Conservation (phyloP, 2,329 filamentous ascomycete genomes). For the Colletotrichum liaoningense region DNA sequence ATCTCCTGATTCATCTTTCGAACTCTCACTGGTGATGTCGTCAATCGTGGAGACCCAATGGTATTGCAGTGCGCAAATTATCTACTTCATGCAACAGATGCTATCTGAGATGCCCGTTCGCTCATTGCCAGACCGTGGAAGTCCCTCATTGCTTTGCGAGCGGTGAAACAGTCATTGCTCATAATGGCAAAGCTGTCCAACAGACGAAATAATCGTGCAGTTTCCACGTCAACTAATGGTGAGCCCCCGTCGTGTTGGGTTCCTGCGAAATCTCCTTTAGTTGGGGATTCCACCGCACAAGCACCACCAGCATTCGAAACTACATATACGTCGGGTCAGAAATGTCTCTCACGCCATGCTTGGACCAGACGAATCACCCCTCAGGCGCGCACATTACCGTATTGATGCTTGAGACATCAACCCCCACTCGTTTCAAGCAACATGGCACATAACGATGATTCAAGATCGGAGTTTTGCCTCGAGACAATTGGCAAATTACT, state of each 20-base stretch:
- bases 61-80: no score
- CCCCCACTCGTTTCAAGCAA: no score
- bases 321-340: slow-evolving; percentile 47
- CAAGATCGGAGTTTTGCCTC: neutral
- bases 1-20: neutral
- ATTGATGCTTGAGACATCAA: slow-evolving; percentile 24
- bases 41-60: no score
- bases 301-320: slow-evolving; percentile 46
- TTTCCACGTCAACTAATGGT: slow-evolving; percentile 28
- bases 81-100: no score
- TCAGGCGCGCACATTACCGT: slow-evolving; percentile 48
- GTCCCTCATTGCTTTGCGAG: no score
- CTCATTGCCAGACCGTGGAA: no score
- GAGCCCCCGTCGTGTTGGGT: slow-evolving; percentile 21
- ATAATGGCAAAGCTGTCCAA: slow-evolving; percentile 5
- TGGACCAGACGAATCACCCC: slow-evolving; percentile 46
- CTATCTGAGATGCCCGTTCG: no score
- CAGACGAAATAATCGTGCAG: slow-evolving; percentile 27
- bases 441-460: no score
- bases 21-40: neutral
- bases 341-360: slow-evolving; percentile 31
- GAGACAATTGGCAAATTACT: neutral
- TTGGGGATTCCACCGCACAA: slow-evolving; percentile 39
- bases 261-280: slow-evolving; percentile 15
- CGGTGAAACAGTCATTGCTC: neutral